Evolutionary conservation across 2,329 filamentous ascomycete genomes (phyloP), one percentile per base, ranked within the genome.

Genomic region (Ophiostoma ulmi): DNA sequence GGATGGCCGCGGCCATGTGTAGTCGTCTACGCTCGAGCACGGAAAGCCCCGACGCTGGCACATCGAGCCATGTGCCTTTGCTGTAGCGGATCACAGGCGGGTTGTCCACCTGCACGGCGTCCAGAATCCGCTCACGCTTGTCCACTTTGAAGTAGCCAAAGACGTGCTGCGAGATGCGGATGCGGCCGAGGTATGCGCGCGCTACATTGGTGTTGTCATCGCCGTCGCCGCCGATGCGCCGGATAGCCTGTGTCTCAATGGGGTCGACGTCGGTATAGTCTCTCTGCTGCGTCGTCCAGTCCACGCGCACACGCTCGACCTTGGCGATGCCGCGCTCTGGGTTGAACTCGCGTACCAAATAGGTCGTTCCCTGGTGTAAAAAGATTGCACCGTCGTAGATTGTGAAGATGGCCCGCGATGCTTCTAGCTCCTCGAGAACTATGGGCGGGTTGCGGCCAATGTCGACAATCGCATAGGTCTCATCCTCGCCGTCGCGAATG

Each of bases 111-210:
- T 94, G 88, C 0, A 98, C 90, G 2, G 94, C 94, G 78, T 99
- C 95, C 17, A 98, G 86, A 71, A 98, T 92, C 1, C 92, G 88
- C 1, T 91, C 87, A 75, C 88, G 90, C 77, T 90, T 91, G 79
- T 98, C 94, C n/a, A 97, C 83, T 78, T 98, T 98, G 85, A 97
- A 98, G 82, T 95, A 99, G 1, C 95, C 95, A 78, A 96, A 98
- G 1, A 99, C 93, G 39, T 92, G 90, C 74, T 94, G 91, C 74
- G 90, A 88, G 76, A 98, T 94, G 75, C 91, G 90, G 77, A 99
- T 94, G 0, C 87, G 83, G 48, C 95, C 95, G 77, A 92, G 94
- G 80, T 92, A 98, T 0, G 94, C 94, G 72, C 88, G 86, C 0
- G 86, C 91, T 3, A 83, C 80, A 0, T 88, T 39, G 5, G 31